Evolutionary conservation across 129 eudicot species (phyloP), one percentile per base, ranked within the genome.

Genomic region (Saposhnikovia divaricata): DNA sequence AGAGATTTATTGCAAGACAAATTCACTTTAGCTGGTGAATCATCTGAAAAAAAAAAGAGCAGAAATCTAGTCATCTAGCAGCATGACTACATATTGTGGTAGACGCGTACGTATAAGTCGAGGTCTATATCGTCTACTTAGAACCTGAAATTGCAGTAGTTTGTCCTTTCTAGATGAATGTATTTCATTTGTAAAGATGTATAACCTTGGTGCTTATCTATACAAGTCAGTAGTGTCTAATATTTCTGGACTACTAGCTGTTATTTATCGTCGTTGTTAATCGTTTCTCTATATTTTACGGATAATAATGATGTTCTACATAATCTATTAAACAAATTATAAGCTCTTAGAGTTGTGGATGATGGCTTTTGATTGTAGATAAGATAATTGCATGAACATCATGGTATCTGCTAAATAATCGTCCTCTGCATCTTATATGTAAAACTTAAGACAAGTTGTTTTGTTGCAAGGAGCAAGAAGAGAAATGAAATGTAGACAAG

Each of bases 1-100:
- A 15, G 25, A 40, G 15, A 19, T 72, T 9, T 38, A 2, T 59
- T 83, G 73, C 76, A 76, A n/a, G 34, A 61, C 44, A 42, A 82
- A 79, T 23, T n/a, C 34, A 51, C 48, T 27, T 48, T 15, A 75
- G 51, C 59, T 21, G 39, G 38, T 61, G 74, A 74, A 81, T 42
- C 81, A 73, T n/a, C 28, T 45, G 72, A 47, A 38, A 27, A 21
- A 34, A 34, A 40, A 34, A 40, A 78, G 77, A 78, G 77, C 86
- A 82, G 77, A 84, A 59, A 59, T 59, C n/a, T 23, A 72, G 37
- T 34, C 37, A 44, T 44, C 47, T 38, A 18, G 45, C 13, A 37
- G 12, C 11, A 37, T 34, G 9, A 66, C 1, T 27, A 31, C 40
- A 28, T 3, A 66, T 11, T 28, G 68, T 9, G 9, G 13, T 59